Evolutionary conservation across 2,329 filamentous ascomycete species (phyloP).

Genomic region (Cordyceps militaris): DNA sequence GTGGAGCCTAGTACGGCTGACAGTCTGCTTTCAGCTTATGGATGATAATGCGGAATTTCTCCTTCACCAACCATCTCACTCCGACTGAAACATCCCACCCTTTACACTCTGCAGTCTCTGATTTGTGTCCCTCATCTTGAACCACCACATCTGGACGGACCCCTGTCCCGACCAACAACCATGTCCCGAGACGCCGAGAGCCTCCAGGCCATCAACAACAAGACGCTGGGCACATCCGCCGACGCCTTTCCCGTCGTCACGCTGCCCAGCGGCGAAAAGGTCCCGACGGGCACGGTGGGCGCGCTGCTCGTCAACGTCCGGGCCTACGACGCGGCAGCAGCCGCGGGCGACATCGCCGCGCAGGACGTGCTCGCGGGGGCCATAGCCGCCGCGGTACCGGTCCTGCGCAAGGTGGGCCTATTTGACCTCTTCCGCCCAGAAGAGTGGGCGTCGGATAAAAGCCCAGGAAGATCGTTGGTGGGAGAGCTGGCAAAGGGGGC

Average conservation of each 20-base stretch:
- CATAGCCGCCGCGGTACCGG: conserved; percentile 12
- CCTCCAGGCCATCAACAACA: conserved; percentile 15
- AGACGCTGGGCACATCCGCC: conserved; percentile 10
- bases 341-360: background rate
- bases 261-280: conserved; percentile 13
- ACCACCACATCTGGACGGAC: too few relatives aligned
- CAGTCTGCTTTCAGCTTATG: too few relatives aligned
- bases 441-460: conserved; percentile 12
- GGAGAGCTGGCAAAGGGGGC: conserved; percentile 9
- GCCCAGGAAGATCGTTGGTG: conserved; percentile 12
- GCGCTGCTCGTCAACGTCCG: conserved; percentile 15
- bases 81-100: too few relatives aligned
- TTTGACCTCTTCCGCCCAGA: conserved; percentile 14
- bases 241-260: conserved; percentile 14
- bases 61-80: too few relatives aligned
- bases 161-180: background rate
- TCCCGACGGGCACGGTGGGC: conserved; percentile 15
- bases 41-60: too few relatives aligned
- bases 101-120: too few relatives aligned
- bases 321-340: conserved; percentile 9
- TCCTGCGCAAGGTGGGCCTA: conserved; percentile 14
- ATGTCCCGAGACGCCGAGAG: background rate
- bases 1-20: too few relatives aligned
- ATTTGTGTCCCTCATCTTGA: too few relatives aligned
- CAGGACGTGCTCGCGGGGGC: conserved; percentile 6